Evolutionary conservation across 2,329 filamentous ascomycete genomes (phyloP), one percentile per base, ranked within the genome.

Genomic region (Penicillium sp.): DNA sequence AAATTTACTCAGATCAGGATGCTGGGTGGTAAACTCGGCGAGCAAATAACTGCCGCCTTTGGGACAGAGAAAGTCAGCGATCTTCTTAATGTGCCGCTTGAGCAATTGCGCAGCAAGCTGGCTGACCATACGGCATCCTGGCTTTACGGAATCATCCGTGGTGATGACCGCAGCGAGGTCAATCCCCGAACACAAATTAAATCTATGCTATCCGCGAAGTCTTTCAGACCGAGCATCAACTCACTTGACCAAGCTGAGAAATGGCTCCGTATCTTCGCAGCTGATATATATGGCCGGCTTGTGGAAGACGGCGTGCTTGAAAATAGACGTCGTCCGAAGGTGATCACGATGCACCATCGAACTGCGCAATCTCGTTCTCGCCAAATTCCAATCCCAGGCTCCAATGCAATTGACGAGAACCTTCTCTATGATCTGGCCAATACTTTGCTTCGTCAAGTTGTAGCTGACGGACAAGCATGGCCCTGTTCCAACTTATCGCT

Each of bases 1-100:
- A 95, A 95, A 64, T 91, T 96, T 63, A 95, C 89, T 15, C 95
- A 95, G 68, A 93, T 98, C 47, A 80, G 91, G 15, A 95, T 91
- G 67, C 72, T 98, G n/a, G 93, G 93, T 26, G 93, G 93, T 21
- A 97, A 97, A 71, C 75, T 97, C 28, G 93, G 93, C 5, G 88
- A 95, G 45, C 87, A 94, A 57, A 81, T 95, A 8, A 83, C 84
- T 1, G 79, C 83, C n/a, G 77, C 77, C 15, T 97, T 95, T 67
- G 81, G 82, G 52, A 95, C 88, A 0, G 88, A 96, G 51, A 75
- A 79, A 24, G 81, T 97, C 51, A 80, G 78, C 40, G 88, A 94
- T 24, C 74, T 97, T 32, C 74, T 94, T 6, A 71, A 77, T 4
- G 77, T 94, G 8, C 70, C 89, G 0, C 61, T 93, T 29, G 84